A percentile compares a stretch with the other conserved stretches of the same genome.
These are phyloP conservation scores for Coemansia sp. DNA, from an alignment of 192 early-diverging fungal species.

Conservation along the genomic window DNA sequence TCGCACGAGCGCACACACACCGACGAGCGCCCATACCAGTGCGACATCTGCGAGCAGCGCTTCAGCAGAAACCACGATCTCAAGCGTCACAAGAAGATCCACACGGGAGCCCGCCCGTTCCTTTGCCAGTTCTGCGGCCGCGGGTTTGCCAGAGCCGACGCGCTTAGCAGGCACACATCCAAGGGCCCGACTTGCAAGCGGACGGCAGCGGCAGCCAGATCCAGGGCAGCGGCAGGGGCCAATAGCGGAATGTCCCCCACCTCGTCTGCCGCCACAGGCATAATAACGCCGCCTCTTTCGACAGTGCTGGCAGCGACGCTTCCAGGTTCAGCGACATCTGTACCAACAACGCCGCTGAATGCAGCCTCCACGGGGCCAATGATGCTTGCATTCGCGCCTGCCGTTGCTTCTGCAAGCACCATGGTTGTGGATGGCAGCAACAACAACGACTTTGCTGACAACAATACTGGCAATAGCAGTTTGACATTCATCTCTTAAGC, in stretches of 20 bases:
- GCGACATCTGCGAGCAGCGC: conserved; percentile 61
- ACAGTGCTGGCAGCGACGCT: neutral
- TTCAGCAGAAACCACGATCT: conserved; percentile 81
- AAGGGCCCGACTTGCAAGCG: conserved; percentile 54
- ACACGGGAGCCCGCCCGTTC: conserved; percentile 61
- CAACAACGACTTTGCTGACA: neutral
- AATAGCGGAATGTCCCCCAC: neutral
- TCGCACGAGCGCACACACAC: conserved; percentile 81
- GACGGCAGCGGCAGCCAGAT: conserved; percentile 21
- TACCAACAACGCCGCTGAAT: neutral
- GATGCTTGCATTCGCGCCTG: neutral
- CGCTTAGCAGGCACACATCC: conserved; percentile 45
- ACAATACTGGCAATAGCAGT: neutral
- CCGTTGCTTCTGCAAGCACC: neutral
- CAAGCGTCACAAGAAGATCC: conserved; percentile 70
- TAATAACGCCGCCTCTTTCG: neutral
- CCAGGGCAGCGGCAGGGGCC: neutral
- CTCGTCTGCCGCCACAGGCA: neutral
- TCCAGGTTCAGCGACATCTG: neutral
- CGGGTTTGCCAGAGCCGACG: conserved; percentile 51
- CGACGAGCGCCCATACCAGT: conserved; percentile 68
- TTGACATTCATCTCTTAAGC: neutral
- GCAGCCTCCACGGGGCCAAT: neutral
- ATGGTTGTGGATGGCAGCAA: neutral
- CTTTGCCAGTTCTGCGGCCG: conserved; percentile 58